Evolutionary conservation across 148 eudicot species (phyloP), one percentile per base, ranked within the genome.

Genomic region (Amaranthus cruentus): DNA sequence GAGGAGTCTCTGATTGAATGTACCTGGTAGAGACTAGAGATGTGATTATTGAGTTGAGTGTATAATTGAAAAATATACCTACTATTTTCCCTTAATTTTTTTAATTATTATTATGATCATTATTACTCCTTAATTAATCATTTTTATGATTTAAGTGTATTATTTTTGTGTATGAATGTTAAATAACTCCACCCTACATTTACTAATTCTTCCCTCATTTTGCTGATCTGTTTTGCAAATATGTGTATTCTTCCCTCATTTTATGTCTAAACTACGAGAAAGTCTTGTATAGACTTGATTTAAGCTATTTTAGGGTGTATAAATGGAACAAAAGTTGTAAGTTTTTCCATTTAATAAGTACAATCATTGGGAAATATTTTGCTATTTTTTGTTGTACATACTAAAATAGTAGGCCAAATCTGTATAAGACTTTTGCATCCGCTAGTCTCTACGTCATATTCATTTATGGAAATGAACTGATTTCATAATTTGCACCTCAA

Each of bases 1-100:
- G 87, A 87, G 63, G 96, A 91, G 65, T 78, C 84, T 76, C 84
- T 92, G 28, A 68, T 84, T 80, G 87, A 83, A 79, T 88, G 85
- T 85, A 84, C 85, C 18, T 85, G 87, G 48, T 79, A 85, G 82
- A 70, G 76, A 79, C 60, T 55, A 15, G 6, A 53, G 38, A 28
- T 28, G 38, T 28, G 38, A 28, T 28, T 28, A 28, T 28, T 28
- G 38, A 28, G 38, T 28, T 28, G 38, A 28, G 38, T 28, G 38
- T 28, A 28, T 28, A 28, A 28, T 28, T 28, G 28, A 50, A 50
- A 42, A 43, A 13, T 9, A 8, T 4, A 7, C 55, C 12, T 50
- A 52, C 70, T 21, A 18, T 21, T 66, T 67, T 9, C n/a, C 6
- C 46, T 2, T 67, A 67, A 50, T 6, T 21, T 12, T 48, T 46